These are phyloP conservation scores for Lanzia echinophila DNA, from an alignment of 2,329 filamentous ascomycete species.

Conservation along the genomic window DNA sequence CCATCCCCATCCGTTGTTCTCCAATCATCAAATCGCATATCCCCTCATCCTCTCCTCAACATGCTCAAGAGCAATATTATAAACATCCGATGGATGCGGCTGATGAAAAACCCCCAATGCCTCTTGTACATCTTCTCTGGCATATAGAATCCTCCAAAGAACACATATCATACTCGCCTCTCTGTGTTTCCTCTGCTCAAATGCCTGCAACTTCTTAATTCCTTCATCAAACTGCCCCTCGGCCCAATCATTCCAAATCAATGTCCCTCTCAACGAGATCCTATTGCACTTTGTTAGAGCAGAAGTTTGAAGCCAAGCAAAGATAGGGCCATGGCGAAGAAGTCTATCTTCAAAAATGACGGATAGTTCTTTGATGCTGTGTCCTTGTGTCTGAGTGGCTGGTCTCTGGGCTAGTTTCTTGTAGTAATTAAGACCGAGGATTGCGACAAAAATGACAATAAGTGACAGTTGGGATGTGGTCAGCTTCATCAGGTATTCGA, in stretches of 20 bases:
- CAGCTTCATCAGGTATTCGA: not conserved
- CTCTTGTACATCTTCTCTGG: not conserved
- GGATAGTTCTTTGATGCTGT: not conserved
- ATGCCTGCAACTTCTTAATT: not conserved
- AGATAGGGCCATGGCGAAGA: not conserved
- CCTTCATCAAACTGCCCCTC: not conserved
- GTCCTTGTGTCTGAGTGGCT: not conserved
- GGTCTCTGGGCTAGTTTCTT: not conserved
- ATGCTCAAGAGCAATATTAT: not conserved
- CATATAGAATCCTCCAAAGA: not conserved
- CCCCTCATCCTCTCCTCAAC: not conserved
- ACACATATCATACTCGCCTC: not conserved
- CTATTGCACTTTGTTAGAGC: not conserved
- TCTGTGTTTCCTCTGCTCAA: not conserved
- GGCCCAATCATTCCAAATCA: constrained; percentile 1
- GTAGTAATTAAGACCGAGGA: not conserved
- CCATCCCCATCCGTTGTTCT: too few relatives aligned
- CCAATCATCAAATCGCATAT: not conserved
- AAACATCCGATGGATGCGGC: not conserved
- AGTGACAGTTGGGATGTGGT: not conserved
- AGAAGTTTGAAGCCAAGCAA: constrained; percentile 1
- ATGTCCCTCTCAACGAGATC: not conserved
- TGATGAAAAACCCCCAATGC: not conserved
- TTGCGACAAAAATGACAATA: not conserved
- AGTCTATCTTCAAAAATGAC: not conserved